Evolutionary conservation across 1,139 yeast genomes (phyloP), one percentile per base, ranked within the genome.

Genomic region (Yamadazyma spencermartinsiae): DNA sequence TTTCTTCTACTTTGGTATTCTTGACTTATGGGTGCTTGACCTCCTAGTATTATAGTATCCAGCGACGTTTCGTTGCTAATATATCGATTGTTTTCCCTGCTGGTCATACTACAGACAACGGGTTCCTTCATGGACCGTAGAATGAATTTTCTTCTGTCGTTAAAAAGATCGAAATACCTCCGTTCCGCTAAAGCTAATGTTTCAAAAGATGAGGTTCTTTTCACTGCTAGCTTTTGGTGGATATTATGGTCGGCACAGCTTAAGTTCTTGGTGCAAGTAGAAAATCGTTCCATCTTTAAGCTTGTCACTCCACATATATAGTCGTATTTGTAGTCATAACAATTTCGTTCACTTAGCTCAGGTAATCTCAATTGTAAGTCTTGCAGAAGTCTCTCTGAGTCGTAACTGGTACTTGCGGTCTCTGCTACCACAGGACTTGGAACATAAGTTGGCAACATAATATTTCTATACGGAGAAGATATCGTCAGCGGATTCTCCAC

Each of bases 301-400:
- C 4, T 16, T 28, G 45, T 18, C 2, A 53, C 59, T 6, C 56
- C 55, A 42, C 60, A 55, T 14, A 45, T 45, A 34, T 45, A 55
- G 31, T 55, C 58, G 27, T 44, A 39, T 26, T 38, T 48, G 15
- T 37, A 43, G 8, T 13, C 11, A 17, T 33, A 29, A 12, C 18
- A 27, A 18, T 36, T 41, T 5, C 12, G 10, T 12, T 26, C 34
- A 13, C 31, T 20, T 4, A 41, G 33, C n/a, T 12, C 31, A 14
- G 31, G n/a, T 4, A 24, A 37, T 15, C 24, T 37, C 6, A 29
- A 16, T 16, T 15, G 10, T 28, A 15, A 13, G 5, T 5, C 30
- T 10, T 13, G 30, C 30, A 10, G 30, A n/a, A n/a, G n/a, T n/a
- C n/a, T n/a, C n/a, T n/a, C n/a, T n/a, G n/a, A n/a, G n/a, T n/a